Evolutionary conservation across 192 early-diverging fungal genomes (phyloP), one percentile per base, ranked within the genome.

Genomic region (Gigaspora rosea): DNA sequence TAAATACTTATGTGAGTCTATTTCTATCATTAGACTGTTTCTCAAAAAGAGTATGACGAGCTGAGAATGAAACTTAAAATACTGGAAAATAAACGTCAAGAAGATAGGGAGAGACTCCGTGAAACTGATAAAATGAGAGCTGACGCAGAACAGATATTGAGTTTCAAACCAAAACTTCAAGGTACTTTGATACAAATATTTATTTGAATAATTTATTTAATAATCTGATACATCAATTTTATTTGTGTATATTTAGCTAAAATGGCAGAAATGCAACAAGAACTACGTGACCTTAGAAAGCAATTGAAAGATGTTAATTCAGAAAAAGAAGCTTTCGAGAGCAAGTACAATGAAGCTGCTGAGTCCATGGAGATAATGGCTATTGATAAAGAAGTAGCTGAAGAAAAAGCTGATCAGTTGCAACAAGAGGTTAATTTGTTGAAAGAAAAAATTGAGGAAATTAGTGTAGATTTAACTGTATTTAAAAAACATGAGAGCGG

Each of bases 301-400:
- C 80, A 85, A 77, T 76, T 90, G 27, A 90, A 90, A 78, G 87
- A 89, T 8, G 77, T 83, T 8, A 49, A 58, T 22, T 57, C 81
- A 6, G 95, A 91, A 72, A 91, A 90, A 75, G 92, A 93, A 46
- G 82, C 80, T 3, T 68, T 86, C 41, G 95, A 96, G 71, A 73
- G 79, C 20, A 90, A 91, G 76, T 86, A 93, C 67, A 85, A 86
- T 50, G 95, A 97, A 47, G 83, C 91, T 18, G 73, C 88, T 27
- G 96, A 96, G 32, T 83, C 84, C 16, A 86, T 96, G 82, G 96
- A 98, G 81, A 91, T 95, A 83, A 88, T 93, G 70, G 85, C 94
- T 6, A 78, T 98, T 15, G 96, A 98, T 85, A 93, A 93, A 79
- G 95, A 98, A 81, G 90, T 96, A 87, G 95, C 94, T 0, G 95